A percentile compares a stretch with the other conserved stretches of the same genome.
Evolutionary conservation across 768 basidiomycete species (phyloP).

Genomic region (Coprinellus micaceus): DNA sequence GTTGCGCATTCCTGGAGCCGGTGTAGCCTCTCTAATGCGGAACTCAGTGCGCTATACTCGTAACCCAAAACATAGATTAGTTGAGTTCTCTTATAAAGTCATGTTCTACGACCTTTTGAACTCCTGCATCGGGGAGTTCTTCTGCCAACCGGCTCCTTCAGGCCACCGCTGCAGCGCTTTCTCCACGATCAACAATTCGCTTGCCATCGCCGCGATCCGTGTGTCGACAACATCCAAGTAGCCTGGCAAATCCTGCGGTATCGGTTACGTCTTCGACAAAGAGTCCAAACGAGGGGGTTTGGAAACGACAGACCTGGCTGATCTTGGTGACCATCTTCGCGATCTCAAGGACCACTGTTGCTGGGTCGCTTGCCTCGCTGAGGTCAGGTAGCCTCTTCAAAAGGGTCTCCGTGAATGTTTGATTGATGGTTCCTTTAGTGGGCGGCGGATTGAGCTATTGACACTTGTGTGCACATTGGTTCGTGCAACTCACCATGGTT

Average conservation of each 20-base stretch:
- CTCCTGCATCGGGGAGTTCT: constrained; percentile 1
- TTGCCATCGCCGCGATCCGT: constrained; percentile 9
- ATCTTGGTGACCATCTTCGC: background rate
- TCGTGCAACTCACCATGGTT: too few species aligned
- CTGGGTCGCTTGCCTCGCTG: background rate
- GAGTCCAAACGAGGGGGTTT: background rate
- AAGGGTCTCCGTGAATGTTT: background rate
- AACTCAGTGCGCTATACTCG: constrained; percentile 12
- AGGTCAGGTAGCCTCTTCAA: background rate
- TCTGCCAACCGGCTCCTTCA: background rate
- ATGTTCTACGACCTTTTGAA: constrained; percentile 11
- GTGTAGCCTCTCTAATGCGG: constrained; percentile 10
- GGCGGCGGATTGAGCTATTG: too few species aligned
- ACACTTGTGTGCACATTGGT: too few species aligned
- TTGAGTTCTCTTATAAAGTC: background rate
- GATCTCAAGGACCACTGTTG: background rate
- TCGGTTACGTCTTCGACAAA: constrained; percentile 7
- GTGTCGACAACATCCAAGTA: constrained; percentile 15
- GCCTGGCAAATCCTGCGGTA: too few species aligned
- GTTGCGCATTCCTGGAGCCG: constrained; percentile 4
- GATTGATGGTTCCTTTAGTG: background rate
- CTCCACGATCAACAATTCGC: constrained; percentile 10
- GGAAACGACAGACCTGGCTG: background rate
- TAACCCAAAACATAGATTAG: background rate
- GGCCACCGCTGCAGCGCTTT: constrained; percentile 1